A percentile compares a stretch with the other conserved stretches of the same genome.
phyloP scores from a whole-genome alignment of 2,329 filamentous ascomycete genomes.

The Hypoxylon rubiginosum region DNA sequence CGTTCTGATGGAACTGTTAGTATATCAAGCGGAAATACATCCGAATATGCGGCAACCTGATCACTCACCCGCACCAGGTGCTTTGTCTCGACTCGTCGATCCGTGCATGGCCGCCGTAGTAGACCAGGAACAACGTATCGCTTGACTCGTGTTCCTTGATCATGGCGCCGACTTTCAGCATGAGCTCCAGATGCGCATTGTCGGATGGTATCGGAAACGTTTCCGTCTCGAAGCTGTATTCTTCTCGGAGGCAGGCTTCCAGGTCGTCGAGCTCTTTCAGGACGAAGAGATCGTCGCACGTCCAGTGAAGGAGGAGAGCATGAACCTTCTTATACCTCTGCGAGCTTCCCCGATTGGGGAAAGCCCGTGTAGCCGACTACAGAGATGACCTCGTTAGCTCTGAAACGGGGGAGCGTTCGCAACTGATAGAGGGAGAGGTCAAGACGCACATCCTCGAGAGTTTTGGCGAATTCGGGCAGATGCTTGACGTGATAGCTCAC shows the following conservation, averaged over 20 bases:
- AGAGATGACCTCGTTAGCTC: conserved; percentile 31
- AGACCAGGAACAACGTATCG: conserved; percentile 69
- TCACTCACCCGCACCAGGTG: conserved; percentile 70
- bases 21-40: conserved; percentile 17
- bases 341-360: conserved; percentile 67
- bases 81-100: conserved; percentile 72
- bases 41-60: neutral
- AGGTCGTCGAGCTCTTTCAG: conserved; percentile 70
- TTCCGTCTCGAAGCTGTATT: conserved; percentile 69
- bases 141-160: conserved; percentile 69
- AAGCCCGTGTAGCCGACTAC: conserved; percentile 67
- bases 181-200: conserved; percentile 70
- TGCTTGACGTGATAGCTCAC: conserved; percentile 71
- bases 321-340: conserved; percentile 70
- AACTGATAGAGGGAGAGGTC: conserved; percentile 2
- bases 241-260: conserved; percentile 66
- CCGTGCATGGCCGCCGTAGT: conserved; percentile 71
- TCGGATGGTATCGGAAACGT: conserved; percentile 70
- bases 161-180: conserved; percentile 68
- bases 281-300: conserved; percentile 70
- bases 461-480: conserved; percentile 66
- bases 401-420: conserved; percentile 2
- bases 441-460: conserved; percentile 65
- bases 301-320: conserved; percentile 69
- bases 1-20: conserved; percentile 54